A percentile compares a stretch with the other conserved stretches of the same genome.
These are phyloP conservation scores for Lantana camara DNA, from an alignment of 257 asterid species.

Conservation along the genomic window DNA sequence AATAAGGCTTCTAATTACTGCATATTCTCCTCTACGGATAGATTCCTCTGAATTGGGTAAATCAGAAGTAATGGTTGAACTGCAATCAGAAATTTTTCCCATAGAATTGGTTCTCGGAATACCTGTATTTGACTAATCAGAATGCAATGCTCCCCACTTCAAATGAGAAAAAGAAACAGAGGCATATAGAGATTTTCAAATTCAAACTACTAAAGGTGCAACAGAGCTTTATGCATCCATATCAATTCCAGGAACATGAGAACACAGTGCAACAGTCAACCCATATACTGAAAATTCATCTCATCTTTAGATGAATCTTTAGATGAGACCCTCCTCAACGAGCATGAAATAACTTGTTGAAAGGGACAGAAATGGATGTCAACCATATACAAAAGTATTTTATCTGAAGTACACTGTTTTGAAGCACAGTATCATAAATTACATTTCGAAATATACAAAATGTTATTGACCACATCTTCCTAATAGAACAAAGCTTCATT, in stretches of 20 bases:
- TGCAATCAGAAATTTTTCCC: conserved; percentile 77
- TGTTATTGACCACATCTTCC: background rate
- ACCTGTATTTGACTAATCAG: conserved; percentile 51
- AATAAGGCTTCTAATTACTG: conserved; percentile 92
- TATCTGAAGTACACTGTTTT: background rate
- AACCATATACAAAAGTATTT: background rate
- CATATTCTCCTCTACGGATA: conserved; percentile 90
- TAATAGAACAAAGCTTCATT: conserved; percentile 6
- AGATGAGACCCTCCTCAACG: conserved; percentile 8
- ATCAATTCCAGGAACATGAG: conserved; percentile 11
- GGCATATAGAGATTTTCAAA: conserved; percentile 17
- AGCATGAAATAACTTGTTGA: background rate
- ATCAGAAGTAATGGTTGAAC: conserved; percentile 57
- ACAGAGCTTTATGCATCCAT: background rate
- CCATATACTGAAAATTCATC: background rate
- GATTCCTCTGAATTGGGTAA: conserved; percentile 83
- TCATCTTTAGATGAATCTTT: conserved; percentile 17
- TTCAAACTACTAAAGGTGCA: background rate
- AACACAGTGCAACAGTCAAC: conserved; percentile 7
- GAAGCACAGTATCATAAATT: background rate
- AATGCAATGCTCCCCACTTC: conserved; percentile 23
- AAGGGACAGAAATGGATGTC: background rate
- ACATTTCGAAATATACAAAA: background rate
- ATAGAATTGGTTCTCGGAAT: conserved; percentile 76
- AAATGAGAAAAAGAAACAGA: conserved; percentile 32